Evolutionary conservation across 306 rosid species (phyloP), one percentile per base, ranked within the genome.

Genomic region (Canavalia gladiata): DNA sequence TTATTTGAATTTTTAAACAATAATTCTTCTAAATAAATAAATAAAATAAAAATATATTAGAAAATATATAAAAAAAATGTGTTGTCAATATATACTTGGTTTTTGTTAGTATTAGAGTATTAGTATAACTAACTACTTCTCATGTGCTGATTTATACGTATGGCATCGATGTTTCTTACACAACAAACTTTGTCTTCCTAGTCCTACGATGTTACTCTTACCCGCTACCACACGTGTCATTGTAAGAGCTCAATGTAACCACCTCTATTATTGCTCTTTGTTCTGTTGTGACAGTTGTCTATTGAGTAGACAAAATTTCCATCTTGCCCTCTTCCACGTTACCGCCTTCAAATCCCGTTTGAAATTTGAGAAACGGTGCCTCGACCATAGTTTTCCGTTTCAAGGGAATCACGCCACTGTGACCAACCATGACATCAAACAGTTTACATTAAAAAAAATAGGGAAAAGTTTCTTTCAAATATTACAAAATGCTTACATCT

Each of bases 291-390:
- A 18, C 25, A 18, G 25, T 18, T 18, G 25, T 18, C 25, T 18
- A 18, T 18, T 18, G 25, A 18, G 25, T 5, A 3, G 11, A 4
- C 34, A 2, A 75, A 75, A 59, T 59, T n/a, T 33, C 69, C 57
- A 58, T 75, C 25, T 75, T 58, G 46, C 79, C 79, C 69, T 59
- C 10, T 59, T 75, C 60, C 1, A 41, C 41, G 25, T 18, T 18
- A 18, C 25, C 25, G 25, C 25, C 25, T 18, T 18, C 25, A 18
- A 18, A 18, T 18, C 25, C 25, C 25, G 25, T 18, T 18, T 18
- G 25, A 18, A 18, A 4, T 72, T 72, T 54, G 37, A 47, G 52
- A 72, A 72, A 52, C 64, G 63, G 77, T 2, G 75, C 41, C 6
- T 69, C 43, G 1, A 29, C 41, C 25, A 49, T 18, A 54, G 59